Percentiles rank a stretch among this genome's conserved stretches.
phyloP scores from a whole-genome alignment of 2,329 filamentous ascomycete species.

The Diaporthe sp. region DNA sequence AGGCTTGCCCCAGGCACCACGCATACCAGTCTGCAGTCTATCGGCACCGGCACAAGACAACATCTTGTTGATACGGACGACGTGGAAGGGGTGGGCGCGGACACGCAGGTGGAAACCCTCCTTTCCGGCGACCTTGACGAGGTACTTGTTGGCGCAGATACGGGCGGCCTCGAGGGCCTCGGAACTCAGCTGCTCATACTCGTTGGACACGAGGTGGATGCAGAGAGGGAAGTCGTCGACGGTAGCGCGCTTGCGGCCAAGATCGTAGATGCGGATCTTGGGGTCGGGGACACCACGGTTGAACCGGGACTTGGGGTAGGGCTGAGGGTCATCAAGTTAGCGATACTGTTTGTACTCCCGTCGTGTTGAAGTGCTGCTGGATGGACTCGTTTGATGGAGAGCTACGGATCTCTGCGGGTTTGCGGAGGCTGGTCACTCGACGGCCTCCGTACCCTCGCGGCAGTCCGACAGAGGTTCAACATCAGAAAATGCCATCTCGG shows the following conservation, averaged over 20 bases:
- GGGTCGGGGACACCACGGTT: slow-evolving; percentile 97
- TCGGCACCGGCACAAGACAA: slow-evolving; percentile 99
- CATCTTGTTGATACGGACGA: slow-evolving; percentile 99
- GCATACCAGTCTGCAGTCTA: slow-evolving; percentile 99
- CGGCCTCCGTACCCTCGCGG: neutral
- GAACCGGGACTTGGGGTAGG: slow-evolving; percentile 99
- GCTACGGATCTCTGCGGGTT: slow-evolving; percentile 16
- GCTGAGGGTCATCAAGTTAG: slow-evolving; percentile 76
- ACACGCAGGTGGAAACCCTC: slow-evolving; percentile 81
- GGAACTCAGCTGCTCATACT: slow-evolving; percentile 99
- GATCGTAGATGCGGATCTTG: slow-evolving; percentile 97
- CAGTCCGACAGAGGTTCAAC: neutral
- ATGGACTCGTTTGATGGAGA: neutral
- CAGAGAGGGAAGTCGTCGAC: slow-evolving; percentile 99
- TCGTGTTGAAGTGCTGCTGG: slow-evolving; percentile 3
- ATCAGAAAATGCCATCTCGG: neutral
- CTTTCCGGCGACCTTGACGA: slow-evolving; percentile 80
- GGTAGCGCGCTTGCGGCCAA: slow-evolving; percentile 97
- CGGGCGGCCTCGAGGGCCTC: slow-evolving; percentile 99
- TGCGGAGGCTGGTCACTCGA: slow-evolving; percentile 11
- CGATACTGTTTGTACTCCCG: slow-evolving; percentile 35
- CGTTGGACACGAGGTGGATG: slow-evolving; percentile 99
- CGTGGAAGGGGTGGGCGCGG: slow-evolving; percentile 98
- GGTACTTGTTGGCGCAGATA: slow-evolving; percentile 99
- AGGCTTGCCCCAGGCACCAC: slow-evolving; percentile 99